A percentile compares a stretch with the other conserved stretches of the same genome.
Evolutionary conservation across 495 filamentous ascomycete genomes (phyloP).

Genomic region (Hypoxylon intermedium): DNA sequence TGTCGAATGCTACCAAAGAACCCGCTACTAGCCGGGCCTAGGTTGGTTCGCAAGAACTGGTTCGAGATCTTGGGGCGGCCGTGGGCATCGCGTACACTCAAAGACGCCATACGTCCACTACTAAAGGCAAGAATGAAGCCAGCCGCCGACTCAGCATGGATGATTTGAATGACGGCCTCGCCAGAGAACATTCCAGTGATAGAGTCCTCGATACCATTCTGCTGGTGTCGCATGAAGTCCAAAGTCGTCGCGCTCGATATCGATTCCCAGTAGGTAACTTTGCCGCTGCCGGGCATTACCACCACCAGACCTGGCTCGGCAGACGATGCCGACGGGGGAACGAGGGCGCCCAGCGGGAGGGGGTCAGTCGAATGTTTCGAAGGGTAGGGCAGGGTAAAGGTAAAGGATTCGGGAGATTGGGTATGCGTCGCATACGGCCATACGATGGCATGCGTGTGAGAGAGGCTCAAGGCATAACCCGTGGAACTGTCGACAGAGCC

Average conservation of each 20-base stretch:
- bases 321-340: constrained; percentile 73
- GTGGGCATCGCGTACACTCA: constrained; percentile 82
- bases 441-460: constrained; percentile 78
- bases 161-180: constrained; percentile 76
- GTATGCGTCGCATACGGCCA: constrained; percentile 82
- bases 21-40: constrained; percentile 59
- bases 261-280: constrained; percentile 92
- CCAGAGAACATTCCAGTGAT: constrained; percentile 76
- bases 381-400: constrained; percentile 76
- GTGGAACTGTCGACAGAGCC: constrained; percentile 69
- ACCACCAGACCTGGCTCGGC: constrained; percentile 83
- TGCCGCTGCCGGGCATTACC: constrained; percentile 81
- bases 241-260: constrained; percentile 81
- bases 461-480: constrained; percentile 80
- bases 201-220: constrained; percentile 74
- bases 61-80: constrained; percentile 80
- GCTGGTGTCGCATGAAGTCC: constrained; percentile 76
- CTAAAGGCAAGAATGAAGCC: constrained; percentile 86
- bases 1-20: constrained; percentile 80
- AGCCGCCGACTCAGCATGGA: constrained; percentile 79
- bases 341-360: constrained; percentile 79
- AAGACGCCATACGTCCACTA: constrained; percentile 81
- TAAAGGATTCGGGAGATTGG: constrained; percentile 71
- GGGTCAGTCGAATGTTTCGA: constrained; percentile 67
- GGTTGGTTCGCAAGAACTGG: constrained; percentile 71